phyloP scores from a whole-genome alignment of 2,329 filamentous ascomycete genomes.

The Grosmannia serpens region DNA sequence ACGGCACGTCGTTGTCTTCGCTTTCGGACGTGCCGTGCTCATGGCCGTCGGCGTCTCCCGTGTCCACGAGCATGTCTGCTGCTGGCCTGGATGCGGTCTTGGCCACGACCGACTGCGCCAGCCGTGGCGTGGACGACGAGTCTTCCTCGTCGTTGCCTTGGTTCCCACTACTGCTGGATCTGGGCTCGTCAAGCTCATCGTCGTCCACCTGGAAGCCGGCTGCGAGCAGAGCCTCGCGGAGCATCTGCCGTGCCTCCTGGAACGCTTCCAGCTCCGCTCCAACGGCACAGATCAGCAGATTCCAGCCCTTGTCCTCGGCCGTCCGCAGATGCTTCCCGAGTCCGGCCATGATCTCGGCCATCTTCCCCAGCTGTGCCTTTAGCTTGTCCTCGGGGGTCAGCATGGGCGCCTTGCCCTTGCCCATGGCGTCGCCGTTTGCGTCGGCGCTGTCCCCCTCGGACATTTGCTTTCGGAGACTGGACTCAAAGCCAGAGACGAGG shows the following conservation, averaged over 20 bases:
- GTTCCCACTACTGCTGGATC: neutral
- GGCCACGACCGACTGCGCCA: conserved; percentile 22
- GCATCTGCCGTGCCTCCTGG: conserved; percentile 19
- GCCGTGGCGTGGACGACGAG: conserved; percentile 14
- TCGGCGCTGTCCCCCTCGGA: neutral
- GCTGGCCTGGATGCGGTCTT: conserved; percentile 13
- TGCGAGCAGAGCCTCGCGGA: conserved; percentile 18
- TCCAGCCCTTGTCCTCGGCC: conserved; percentile 57
- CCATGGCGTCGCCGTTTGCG: conserved; percentile 18
- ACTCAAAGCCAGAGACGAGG: conserved; percentile 54
- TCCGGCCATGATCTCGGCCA: conserved; percentile 42
- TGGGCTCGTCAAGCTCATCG: neutral
- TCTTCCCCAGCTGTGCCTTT: conserved; percentile 36
- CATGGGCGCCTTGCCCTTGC: conserved; percentile 1
- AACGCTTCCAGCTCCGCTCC: conserved; percentile 44
- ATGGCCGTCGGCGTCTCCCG: conserved; percentile 4
- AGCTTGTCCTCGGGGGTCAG: conserved; percentile 10
- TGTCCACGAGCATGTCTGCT: conserved; percentile 3
- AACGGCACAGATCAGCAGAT: conserved; percentile 61
- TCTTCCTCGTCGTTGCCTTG: conserved; percentile 3
- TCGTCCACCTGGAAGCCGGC: conserved; percentile 19
- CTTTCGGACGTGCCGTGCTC: conserved; percentile 16
- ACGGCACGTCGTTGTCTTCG: conserved; percentile 30
- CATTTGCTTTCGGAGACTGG: conserved; percentile 46
- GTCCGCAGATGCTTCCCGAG: conserved; percentile 42